phyloP scores from a whole-genome alignment of 768 basidiomycete species.

The Collybia mongolica region DNA sequence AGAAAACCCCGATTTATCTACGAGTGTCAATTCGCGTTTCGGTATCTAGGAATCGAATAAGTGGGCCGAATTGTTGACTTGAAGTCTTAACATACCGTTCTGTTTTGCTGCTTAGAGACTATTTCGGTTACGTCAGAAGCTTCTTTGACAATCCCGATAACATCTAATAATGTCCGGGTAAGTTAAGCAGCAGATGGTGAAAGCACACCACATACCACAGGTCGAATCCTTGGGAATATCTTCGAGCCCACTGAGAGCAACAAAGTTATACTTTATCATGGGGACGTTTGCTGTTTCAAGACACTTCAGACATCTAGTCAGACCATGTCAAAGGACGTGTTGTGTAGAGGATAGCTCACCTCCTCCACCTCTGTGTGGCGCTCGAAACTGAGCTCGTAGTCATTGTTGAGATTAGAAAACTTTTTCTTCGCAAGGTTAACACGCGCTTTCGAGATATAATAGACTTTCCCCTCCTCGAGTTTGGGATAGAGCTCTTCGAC shows the following conservation, averaged over 20 bases:
- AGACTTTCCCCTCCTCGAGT: conserved; percentile 90
- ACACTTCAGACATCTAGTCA: conserved; percentile 51
- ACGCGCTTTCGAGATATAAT: conserved; percentile 85
- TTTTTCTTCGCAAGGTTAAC: conserved; percentile 97
- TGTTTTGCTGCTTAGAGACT: conserved; percentile 69
- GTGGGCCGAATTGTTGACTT: conserved; percentile 4
- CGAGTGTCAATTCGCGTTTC: conserved; percentile 88
- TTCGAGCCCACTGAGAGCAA: conserved; percentile 60
- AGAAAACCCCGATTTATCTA: conserved; percentile 77
- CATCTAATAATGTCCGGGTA: conserved; percentile 51
- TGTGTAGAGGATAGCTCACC: conserved; percentile 36
- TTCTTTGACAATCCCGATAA: conserved; percentile 86
- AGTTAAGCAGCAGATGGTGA: not conserved
- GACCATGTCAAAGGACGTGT: conserved; percentile 2
- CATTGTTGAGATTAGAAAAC: conserved; percentile 85
- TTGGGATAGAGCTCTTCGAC: conserved; percentile 84
- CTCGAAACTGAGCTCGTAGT: conserved; percentile 92
- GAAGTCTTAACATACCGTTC: conserved; percentile 44
- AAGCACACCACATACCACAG: conserved; percentile 62
- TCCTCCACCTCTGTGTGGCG: conserved; percentile 83
- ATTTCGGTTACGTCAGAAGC: conserved; percentile 67
- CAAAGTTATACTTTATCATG: conserved; percentile 81
- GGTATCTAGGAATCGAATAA: conserved; percentile 49
- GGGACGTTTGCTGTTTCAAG: conserved; percentile 77
- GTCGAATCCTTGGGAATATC: conserved; percentile 74